phyloP scores from a whole-genome alignment of 2,329 filamentous ascomycete species.

The Cadophora malorum region DNA sequence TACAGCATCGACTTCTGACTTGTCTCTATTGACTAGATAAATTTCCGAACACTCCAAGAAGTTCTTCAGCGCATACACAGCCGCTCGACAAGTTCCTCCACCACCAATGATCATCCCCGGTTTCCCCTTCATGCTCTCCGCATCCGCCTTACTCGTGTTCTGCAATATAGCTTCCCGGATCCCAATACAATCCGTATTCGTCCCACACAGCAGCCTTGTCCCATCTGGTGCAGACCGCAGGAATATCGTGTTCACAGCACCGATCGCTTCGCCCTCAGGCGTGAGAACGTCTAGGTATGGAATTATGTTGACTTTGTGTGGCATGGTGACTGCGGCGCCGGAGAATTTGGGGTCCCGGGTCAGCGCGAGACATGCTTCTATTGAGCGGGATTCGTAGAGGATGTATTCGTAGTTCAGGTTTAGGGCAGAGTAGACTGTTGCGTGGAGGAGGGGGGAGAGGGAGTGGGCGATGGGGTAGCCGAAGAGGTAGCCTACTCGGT shows the following conservation, averaged over 20 bases:
- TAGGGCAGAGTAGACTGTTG: slow-evolving; percentile 58
- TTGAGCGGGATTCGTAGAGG: slow-evolving; percentile 59
- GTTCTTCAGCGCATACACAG: slow-evolving; percentile 75
- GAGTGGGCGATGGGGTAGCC: slow-evolving; percentile 62
- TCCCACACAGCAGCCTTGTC: slow-evolving; percentile 63
- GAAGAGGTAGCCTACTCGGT: slow-evolving; percentile 55
- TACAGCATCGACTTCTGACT: slow-evolving; percentile 69
- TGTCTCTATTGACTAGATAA: slow-evolving; percentile 80
- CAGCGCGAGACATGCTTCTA: slow-evolving; percentile 56
- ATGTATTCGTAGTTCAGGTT: slow-evolving; percentile 58
- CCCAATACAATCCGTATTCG: slow-evolving; percentile 83
- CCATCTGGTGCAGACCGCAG: slow-evolving; percentile 53
- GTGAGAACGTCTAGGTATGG: slow-evolving; percentile 76
- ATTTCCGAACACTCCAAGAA: slow-evolving; percentile 72
- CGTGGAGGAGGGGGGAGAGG: slow-evolving; percentile 61
- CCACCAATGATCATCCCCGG: slow-evolving; percentile 79
- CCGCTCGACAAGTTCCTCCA: slow-evolving; percentile 78
- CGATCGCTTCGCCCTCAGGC: slow-evolving; percentile 73
- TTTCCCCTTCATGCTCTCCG: slow-evolving; percentile 58
- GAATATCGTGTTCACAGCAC: slow-evolving; percentile 83
- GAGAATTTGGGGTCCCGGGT: slow-evolving; percentile 65
- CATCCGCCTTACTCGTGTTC: slow-evolving; percentile 55
- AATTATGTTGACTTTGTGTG: slow-evolving; percentile 80
- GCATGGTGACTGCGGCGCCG: slow-evolving; percentile 80
- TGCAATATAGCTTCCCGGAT: slow-evolving; percentile 74